Conservation (phyloP, 2,329 filamentous ascomycete genomes). For the Cytospora piceae region DNA sequence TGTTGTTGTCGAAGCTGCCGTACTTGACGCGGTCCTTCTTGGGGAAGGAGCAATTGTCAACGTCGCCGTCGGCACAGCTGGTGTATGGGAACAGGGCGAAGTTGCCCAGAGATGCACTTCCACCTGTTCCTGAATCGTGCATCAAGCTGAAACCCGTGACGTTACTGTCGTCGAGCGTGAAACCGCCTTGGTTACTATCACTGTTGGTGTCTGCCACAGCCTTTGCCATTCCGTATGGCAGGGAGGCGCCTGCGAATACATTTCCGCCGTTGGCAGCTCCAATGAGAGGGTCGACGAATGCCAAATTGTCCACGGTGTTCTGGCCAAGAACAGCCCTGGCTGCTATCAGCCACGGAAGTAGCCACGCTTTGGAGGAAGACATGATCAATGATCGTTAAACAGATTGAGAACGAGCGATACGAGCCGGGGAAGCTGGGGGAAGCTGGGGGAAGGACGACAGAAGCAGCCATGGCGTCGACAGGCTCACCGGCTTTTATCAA, state of each 20-base stretch:
- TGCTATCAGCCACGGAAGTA: constrained; percentile 2
- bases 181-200: constrained; percentile 60
- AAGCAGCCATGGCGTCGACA: not conserved
- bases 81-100: constrained; percentile 73
- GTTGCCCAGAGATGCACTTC: constrained; percentile 68
- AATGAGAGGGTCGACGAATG: constrained; percentile 44
- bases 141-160: constrained; percentile 61
- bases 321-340: constrained; percentile 6
- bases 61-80: constrained; percentile 61
- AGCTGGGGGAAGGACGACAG: not conserved
- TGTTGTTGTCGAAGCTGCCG: constrained; percentile 53
- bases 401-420: not conserved
- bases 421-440: not conserved
- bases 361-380: not conserved
- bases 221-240: constrained; percentile 58
- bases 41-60: constrained; percentile 65
- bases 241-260: constrained; percentile 48
- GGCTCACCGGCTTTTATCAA: not conserved
- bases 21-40: constrained; percentile 47
- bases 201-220: constrained; percentile 59
- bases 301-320: constrained; percentile 20
- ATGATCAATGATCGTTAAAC: constrained; percentile 12
- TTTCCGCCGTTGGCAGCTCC: constrained; percentile 48
- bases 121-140: constrained; percentile 63
- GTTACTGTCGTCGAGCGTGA: constrained; percentile 53